phyloP scores from a whole-genome alignment of 2,329 filamentous ascomycete genomes.

The Colletotrichum tofieldiae region DNA sequence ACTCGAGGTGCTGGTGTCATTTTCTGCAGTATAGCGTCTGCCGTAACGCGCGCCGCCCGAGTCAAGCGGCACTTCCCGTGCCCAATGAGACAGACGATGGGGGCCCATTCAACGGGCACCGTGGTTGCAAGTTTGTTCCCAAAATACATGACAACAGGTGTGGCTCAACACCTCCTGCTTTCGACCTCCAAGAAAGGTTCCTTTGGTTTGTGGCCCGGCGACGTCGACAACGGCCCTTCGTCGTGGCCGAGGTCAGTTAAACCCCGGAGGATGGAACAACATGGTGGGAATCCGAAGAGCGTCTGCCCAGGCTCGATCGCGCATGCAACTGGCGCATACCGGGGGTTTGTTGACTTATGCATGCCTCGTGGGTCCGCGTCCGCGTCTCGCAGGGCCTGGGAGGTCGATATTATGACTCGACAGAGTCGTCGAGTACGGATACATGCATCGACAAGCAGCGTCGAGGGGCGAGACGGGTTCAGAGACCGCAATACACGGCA shows the following conservation, averaged over 20 bases:
- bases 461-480: background rate
- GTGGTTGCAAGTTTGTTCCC: background rate
- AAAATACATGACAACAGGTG: background rate
- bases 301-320: background rate
- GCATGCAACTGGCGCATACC: constrained; percentile 7
- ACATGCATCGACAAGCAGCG: background rate
- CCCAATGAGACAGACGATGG: constrained; percentile 9
- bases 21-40: background rate
- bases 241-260: background rate
- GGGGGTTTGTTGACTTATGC: constrained; percentile 9
- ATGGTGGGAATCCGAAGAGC: background rate
- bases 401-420: constrained; percentile 13
- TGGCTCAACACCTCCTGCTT: constrained; percentile 12
- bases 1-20: background rate
- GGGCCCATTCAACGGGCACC: constrained; percentile 20
- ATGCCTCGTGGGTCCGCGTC: constrained; percentile 14
- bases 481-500: background rate
- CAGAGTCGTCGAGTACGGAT: background rate
- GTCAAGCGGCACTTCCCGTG: constrained; percentile 32
- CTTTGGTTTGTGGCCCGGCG: background rate
- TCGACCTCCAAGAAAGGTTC: background rate
- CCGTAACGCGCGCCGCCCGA: constrained; percentile 20
- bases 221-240: background rate
- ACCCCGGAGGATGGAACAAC: constrained; percentile 8
- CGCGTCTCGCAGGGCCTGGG: constrained; percentile 5